Evolutionary conservation across 2,329 filamentous ascomycete species (phyloP), one percentile per base, ranked within the genome.

Genomic region (Geosmithia flava): DNA sequence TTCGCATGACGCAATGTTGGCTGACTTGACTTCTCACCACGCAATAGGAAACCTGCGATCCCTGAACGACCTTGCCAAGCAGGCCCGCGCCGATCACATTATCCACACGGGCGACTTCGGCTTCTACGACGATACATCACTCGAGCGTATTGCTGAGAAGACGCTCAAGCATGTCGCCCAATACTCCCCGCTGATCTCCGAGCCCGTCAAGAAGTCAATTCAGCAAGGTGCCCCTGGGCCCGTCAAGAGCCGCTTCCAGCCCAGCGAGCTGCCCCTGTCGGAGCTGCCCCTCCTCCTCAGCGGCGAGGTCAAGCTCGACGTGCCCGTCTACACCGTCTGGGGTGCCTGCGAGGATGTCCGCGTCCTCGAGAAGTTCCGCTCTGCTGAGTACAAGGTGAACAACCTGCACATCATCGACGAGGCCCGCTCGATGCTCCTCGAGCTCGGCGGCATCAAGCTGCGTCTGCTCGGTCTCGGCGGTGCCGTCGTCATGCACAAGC

Each of bases 341-440:
- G 93, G 93, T 62, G 93, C 93, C 45, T 98, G 93, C 62, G 93
- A 98, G 68, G 93, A 98, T 75, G 93, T 98, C 19, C 84, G 93
- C 50, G 93, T 98, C 27, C 69, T 98, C 59, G 93, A 98, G 68
- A 96, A 95, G 72, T 95, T 98, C 68, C 81, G 93, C 53, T 96
- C 93, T 13, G 87, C 87, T 55, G 93, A 98, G 70, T 98, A 98
- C 73, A 97, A 96, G 72, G 86, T 98, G 41, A 83, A 84, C 59
- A 98, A 98, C 64, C 80, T 98, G 55, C 89, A 96, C 73, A 95
- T 98, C 62, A 96, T 98, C 58, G 93, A 98, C 56, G 93, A 98
- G 72, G 90, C 93, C 47, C 91, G 91, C 64, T 97, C 93, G 39
- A 87, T 95, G 74, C 74, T 98, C 56, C 76, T 98, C 50, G 93